Percentiles rank a stretch among this genome's conserved stretches.
phyloP scores from a whole-genome alignment of 208 protist species.

The Leptomonas pyrrhocoris region DNA sequence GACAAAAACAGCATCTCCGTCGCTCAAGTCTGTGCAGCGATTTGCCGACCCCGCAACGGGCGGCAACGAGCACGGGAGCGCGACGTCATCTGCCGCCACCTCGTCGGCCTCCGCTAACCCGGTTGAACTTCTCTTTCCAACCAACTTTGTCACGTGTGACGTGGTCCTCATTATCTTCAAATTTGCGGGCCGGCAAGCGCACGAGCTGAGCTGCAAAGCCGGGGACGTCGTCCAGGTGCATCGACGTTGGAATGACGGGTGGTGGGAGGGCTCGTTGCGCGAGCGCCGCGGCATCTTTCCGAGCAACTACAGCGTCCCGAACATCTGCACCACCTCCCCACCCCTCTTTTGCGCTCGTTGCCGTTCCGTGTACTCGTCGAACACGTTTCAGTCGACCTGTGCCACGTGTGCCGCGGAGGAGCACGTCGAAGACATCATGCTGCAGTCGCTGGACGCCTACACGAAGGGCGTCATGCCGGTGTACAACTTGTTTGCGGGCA shows the following conservation, averaged over 20 bases:
- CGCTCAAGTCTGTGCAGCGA: neutral
- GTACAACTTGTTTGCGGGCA: constrained; percentile 36
- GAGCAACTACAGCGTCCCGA: constrained; percentile 85
- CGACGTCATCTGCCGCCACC: neutral
- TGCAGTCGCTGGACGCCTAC: constrained; percentile 52
- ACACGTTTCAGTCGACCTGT: constrained; percentile 27
- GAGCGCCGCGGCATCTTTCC: constrained; percentile 81
- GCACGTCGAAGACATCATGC: constrained; percentile 48
- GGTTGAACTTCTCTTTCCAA: constrained; percentile 57
- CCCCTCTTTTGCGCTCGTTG: constrained; percentile 74
- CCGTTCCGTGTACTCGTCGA: constrained; percentile 41
- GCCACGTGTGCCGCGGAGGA: constrained; percentile 44
- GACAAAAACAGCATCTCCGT: neutral
- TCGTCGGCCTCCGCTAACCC: neutral
- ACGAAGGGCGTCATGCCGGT: constrained; percentile 16
- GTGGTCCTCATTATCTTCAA: constrained; percentile 62
- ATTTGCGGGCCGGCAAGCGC: constrained; percentile 45
- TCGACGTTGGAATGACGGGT: constrained; percentile 87
- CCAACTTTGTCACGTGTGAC: constrained; percentile 76
- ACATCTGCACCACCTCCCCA: constrained; percentile 52
- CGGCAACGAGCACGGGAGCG: neutral
- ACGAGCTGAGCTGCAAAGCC: constrained; percentile 48
- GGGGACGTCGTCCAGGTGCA: constrained; percentile 79
- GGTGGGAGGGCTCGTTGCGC: constrained; percentile 82
- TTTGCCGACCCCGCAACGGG: constrained; percentile 18